Evolutionary conservation across 495 filamentous ascomycete species (phyloP), one percentile per base, ranked within the genome.

Genomic region (Podospora pseudopauciseta): DNA sequence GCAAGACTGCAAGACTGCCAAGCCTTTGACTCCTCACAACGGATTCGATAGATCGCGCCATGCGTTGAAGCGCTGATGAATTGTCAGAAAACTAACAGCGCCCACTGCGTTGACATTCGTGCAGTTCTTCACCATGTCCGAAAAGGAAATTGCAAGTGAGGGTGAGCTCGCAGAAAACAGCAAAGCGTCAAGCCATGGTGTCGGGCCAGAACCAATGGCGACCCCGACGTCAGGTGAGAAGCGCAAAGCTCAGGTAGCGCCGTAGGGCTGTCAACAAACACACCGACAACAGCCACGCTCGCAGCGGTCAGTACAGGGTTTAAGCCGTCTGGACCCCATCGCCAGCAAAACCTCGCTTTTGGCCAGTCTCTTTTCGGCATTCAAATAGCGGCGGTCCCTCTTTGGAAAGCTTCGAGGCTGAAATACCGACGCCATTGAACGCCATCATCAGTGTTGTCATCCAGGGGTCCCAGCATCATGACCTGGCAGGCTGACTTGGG

Each of bases 351-450:
- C 16, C 18, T 26, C 4, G 0, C 3, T 26, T 58, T 58, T 20
- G 55, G 9, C 55, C 55, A 58, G 61, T 62, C 61, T 26, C 9
- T 18, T 63, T 49, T 63, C 27, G 61, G 18, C 30, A 63, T 49
- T 9, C 13, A n/a, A 49, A 63, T 2, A 34, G 28, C 61, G 61
- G 30, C 28, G n/a, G 61, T 44, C 23, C 18, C 61, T 32, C 28
- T 20, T 63, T 63, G 9, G 7, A 63, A 32, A 20, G 19, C 30
- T 7, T 63, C 39, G 61, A 49, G 61, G 61, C 61, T 63, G 61
- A 63, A 19, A 19, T 39, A 49, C 61, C 61, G 61, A 63, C 61
- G 30, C 61, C 61, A 63, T 63, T n/a, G 61, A 19, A 63, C 28
- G 61, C 61, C 61, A 34, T 39, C 11, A 15, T 30, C 19, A n/a